Evolutionary conservation across 345 rosid species (phyloP).

Genomic region (Syzygium aqueum): DNA sequence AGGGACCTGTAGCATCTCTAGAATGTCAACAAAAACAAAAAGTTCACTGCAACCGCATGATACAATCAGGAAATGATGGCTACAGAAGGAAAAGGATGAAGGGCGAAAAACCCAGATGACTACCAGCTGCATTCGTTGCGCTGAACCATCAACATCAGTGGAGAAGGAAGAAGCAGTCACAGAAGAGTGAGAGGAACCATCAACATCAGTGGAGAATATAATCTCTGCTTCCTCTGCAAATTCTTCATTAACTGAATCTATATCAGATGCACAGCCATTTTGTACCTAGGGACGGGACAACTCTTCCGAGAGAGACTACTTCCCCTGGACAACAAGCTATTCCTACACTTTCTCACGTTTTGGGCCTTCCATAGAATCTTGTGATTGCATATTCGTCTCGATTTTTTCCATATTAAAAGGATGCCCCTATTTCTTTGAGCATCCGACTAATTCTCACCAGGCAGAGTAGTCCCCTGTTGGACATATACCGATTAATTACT

Average conservation of each 20-base stretch:
- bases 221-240: constrained; percentile 74
- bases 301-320: constrained; percentile 25
- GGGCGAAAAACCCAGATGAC: background rate
- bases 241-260: constrained; percentile 58
- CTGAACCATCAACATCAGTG: constrained; percentile 44
- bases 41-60: background rate
- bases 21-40: background rate
- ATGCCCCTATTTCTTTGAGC: too few species aligned
- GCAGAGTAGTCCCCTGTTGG: too few species aligned
- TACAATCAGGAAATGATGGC: background rate
- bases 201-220: constrained; percentile 62
- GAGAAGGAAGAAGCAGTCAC: constrained; percentile 13
- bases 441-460: too few species aligned
- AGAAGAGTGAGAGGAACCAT: constrained; percentile 32
- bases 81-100: background rate
- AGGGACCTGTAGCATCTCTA: background rate
- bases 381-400: too few species aligned
- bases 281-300: constrained; percentile 10
- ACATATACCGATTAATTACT: too few species aligned
- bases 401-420: too few species aligned
- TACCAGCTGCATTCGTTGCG: constrained; percentile 38
- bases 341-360: too few species aligned
- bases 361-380: too few species aligned
- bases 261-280: constrained; percentile 47
- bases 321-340: constrained; percentile 10